Conservation (phyloP, 176 grass and related monocot species). For the Poa pratensis region DNA sequence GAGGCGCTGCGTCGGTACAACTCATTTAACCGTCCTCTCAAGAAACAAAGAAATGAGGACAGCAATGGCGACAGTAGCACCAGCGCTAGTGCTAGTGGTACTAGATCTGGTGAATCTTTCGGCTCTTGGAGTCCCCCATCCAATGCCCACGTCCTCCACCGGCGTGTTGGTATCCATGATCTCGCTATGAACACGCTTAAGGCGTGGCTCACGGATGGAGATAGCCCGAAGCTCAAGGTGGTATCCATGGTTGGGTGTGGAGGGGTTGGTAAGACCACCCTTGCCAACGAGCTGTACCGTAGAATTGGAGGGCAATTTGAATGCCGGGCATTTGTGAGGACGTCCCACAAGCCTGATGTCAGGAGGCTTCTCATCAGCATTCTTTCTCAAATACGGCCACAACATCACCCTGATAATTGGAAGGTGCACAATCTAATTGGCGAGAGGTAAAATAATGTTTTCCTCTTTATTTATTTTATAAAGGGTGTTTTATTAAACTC, state of each 20-base stretch:
- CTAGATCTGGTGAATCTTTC: not conserved
- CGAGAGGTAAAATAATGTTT: no score
- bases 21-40: not conserved
- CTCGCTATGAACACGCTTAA: not conserved
- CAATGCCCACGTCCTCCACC: not conserved
- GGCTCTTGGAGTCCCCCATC: not conserved
- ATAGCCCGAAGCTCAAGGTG: not conserved
- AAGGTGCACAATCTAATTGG: no score
- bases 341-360: not conserved
- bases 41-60: not conserved
- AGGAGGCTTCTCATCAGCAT: slow-evolving; percentile 25
- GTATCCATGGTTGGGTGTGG: not conserved
- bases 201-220: not conserved
- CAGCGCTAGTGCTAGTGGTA: not conserved
- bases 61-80: not conserved
- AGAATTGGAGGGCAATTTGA: not conserved
- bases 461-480: no score
- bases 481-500: no score
- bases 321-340: not conserved
- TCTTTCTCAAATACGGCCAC: not conserved
- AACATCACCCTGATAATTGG: not conserved
- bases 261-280: slow-evolving; percentile 26
- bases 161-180: not conserved
- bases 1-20: not conserved
- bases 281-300: not conserved